Base-by-base conservation (phyloP, 495 filamentous ascomycete species). In the Neurospora sp. region DNA sequence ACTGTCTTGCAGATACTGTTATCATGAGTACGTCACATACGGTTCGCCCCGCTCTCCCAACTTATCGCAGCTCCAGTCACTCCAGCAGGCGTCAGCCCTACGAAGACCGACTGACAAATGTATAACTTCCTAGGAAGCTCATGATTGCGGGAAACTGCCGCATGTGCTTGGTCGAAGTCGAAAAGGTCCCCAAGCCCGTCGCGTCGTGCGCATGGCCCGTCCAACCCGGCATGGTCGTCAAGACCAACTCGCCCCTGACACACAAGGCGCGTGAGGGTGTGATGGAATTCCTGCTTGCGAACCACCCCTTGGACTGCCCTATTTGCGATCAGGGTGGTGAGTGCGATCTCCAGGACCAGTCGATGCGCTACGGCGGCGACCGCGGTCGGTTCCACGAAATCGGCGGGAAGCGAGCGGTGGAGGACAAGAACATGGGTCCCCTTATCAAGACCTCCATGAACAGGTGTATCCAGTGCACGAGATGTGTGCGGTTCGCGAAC, bases 381-480 rank as follows among this genome's bases (percentile, higher is more conserved):
- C 89, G 96, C 75, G 96, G 96, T 69, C 91, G 96, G 75, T 99
- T 99, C 84, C 96, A 99, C 82, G 96, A 99, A 84, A 84, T 93
- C 75, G 89, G 88, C 59, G 96, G 96, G 76, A 99, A 99, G 88
- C 92, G 96, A 82, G 96, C 93, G 6, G 94, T 97, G 40, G 96
- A 99, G 85, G 96, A 99, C 82, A 99, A 99, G 88, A 98, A 98
- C 80, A 97, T 99, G 76, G 96, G 96, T 8, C 96, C 96, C n/a
- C 82, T 99, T 72, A 91, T 99, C 81, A 99, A 99, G 87, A 99
- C 96, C 18, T 98, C 96, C n/a, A 99, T 99, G 96, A 99, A 98
- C 85, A 87, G 96, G 79, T 99, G 96, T 85, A 99, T 99, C 80
- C 96, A 99, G 84, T 99, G 96, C 85, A 98, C 96, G 76, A 89